A percentile compares a stretch with the other conserved stretches of the same genome.
Evolutionary conservation across 192 early-diverging fungal genomes (phyloP).

Genomic region (Chytriomyces confervae): DNA sequence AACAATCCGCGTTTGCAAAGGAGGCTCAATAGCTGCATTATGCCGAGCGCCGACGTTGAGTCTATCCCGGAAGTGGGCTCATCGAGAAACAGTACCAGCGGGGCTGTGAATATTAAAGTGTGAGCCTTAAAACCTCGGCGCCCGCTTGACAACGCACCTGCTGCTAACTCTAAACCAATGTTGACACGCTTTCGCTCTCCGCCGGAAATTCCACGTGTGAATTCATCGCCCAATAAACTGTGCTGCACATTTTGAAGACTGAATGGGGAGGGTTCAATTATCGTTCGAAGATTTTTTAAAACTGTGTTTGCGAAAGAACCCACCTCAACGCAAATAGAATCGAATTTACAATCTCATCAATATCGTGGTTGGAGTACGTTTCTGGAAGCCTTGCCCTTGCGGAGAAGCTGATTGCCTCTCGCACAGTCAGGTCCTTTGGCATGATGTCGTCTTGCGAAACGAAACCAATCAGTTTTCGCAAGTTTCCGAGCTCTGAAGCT

Average conservation of each 20-base stretch:
- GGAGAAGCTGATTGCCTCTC: slow-evolving; percentile 58
- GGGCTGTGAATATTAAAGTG: slow-evolving; percentile 44
- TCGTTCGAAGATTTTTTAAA: too few species aligned
- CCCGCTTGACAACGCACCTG: slow-evolving; percentile 25
- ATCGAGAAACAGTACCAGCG: slow-evolving; percentile 70
- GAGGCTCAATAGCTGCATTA: slow-evolving; percentile 57
- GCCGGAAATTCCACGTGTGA: slow-evolving; percentile 68
- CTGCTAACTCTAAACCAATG: slow-evolving; percentile 74
- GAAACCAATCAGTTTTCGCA: slow-evolving; percentile 52
- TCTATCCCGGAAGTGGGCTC: slow-evolving; percentile 76
- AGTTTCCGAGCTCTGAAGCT: slow-evolving; percentile 6
- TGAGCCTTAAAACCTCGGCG: too few species aligned
- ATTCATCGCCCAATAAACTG: slow-evolving; percentile 61
- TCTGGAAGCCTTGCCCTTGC: slow-evolving; percentile 33
- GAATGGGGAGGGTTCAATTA: too few species aligned
- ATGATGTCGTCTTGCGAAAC: slow-evolving; percentile 53
- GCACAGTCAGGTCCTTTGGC: slow-evolving; percentile 48
- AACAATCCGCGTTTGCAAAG: slow-evolving; percentile 65
- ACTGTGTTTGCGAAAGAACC: too few species aligned
- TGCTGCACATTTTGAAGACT: slow-evolving; percentile 54
- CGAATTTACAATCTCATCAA: slow-evolving; percentile 27
- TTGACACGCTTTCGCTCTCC: slow-evolving; percentile 78
- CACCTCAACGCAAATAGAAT: slow-evolving; percentile 24
- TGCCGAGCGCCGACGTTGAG: slow-evolving; percentile 63
- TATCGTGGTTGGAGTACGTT: slow-evolving; percentile 7